Evolutionary conservation across 805 yeast genomes (phyloP).

Genomic region (Barnettozyma salicaria): DNA sequence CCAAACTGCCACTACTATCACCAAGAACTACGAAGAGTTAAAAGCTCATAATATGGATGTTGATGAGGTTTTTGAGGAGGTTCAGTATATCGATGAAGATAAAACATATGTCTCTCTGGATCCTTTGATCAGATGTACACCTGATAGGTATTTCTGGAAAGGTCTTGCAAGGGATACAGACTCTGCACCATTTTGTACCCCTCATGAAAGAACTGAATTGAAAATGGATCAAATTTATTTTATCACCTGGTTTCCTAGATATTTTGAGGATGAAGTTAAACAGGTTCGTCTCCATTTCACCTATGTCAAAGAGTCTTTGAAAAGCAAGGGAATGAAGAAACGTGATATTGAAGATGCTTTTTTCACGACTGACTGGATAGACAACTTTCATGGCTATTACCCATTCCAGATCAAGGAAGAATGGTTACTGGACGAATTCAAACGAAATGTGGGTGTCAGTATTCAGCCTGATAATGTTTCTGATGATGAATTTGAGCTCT

Average conservation of each 20-base stretch:
- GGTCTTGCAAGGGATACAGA: constrained; percentile 49
- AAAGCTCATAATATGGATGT: constrained; percentile 70
- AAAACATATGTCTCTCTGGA: constrained; percentile 63
- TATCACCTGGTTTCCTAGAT: constrained; percentile 73
- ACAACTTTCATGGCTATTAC: constrained; percentile 52
- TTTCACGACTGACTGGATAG: constrained; percentile 68
- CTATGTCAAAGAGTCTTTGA: constrained; percentile 49
- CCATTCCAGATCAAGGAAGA: constrained; percentile 55
- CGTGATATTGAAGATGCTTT: constrained; percentile 43
- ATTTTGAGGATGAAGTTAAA: constrained; percentile 48
- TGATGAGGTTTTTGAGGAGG: constrained; percentile 53
- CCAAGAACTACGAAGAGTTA: constrained; percentile 53
- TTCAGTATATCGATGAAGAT: constrained; percentile 56
- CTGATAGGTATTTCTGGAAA: constrained; percentile 60
- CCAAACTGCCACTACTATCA: constrained; percentile 57
- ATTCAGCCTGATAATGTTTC: constrained; percentile 65
- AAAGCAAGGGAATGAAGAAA: constrained; percentile 52
- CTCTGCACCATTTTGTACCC: constrained; percentile 84
- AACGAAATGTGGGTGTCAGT: constrained; percentile 54
- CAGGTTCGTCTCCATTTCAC: constrained; percentile 65
- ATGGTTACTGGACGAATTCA: constrained; percentile 55
- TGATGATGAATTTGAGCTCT: constrained; percentile 60
- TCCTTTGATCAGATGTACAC: constrained; percentile 83
- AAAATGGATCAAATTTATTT: constrained; percentile 62
- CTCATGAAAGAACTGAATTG: constrained; percentile 54